Percentiles rank a stretch among this genome's conserved stretches.
Conservation (phyloP, 176 grass and related monocot species). For the Triticum urartu region DNA sequence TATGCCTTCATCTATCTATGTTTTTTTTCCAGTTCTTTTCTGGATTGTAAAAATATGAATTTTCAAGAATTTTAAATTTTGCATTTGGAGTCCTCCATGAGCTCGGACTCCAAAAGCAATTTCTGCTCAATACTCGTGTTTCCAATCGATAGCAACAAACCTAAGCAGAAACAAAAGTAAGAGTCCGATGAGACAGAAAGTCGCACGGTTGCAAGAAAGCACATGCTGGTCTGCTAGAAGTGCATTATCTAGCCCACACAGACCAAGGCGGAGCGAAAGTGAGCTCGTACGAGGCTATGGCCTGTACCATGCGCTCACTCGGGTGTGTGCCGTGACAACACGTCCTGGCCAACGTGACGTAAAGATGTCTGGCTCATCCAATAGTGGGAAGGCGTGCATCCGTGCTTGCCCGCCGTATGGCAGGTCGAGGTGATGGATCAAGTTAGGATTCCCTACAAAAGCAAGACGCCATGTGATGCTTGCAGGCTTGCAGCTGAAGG, state of each 20-base stretch:
- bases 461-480: slow-evolving; percentile 34
- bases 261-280: not conserved
- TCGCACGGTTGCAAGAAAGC: not conserved
- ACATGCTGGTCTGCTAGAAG: not conserved
- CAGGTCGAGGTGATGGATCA: slow-evolving; percentile 42
- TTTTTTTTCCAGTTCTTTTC: too few relatives aligned
- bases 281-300: not conserved
- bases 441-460: slow-evolving; percentile 41
- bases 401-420: not conserved
- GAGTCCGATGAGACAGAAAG: not conserved
- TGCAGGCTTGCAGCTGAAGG: not conserved
- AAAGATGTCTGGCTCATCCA: slow-evolving; percentile 28
- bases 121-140: not conserved
- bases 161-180: not conserved
- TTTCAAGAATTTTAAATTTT: too few relatives aligned
- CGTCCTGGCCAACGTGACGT: slow-evolving; percentile 23
- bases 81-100: too few relatives aligned
- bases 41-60: too few relatives aligned
- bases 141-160: not conserved
- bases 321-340: not conserved
- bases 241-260: not conserved
- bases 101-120: too few relatives aligned
- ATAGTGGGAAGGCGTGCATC: slow-evolving; percentile 9
- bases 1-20: too few relatives aligned
- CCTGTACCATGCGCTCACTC: not conserved